Conservation (phyloP, 2,329 filamentous ascomycete genomes). For the Dothidotthia symphoricarpi region DNA sequence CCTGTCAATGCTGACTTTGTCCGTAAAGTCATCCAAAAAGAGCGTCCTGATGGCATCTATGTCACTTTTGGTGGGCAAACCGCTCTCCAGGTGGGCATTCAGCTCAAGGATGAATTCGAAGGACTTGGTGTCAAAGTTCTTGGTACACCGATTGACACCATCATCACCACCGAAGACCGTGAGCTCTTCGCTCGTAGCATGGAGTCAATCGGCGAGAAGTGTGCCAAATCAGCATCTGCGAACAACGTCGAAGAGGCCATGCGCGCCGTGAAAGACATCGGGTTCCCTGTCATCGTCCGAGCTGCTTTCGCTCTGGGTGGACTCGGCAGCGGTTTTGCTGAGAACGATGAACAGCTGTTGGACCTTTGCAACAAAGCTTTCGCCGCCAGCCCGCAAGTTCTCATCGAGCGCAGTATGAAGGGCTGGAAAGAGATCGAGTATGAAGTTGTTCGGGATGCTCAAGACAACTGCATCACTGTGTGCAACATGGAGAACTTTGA, state of each 20-base stretch:
- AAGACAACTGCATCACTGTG: conserved; percentile 98
- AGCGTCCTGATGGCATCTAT: conserved; percentile 94
- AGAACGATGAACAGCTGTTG: conserved; percentile 77
- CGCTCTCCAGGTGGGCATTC: conserved; percentile 91
- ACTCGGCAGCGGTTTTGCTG: conserved; percentile 90
- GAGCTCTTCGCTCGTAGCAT: conserved; percentile 97
- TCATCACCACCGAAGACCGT: conserved; percentile 97
- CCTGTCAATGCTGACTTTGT: conserved; percentile 97
- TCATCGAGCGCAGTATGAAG: conserved; percentile 98
- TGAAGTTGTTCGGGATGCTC: conserved; percentile 91
- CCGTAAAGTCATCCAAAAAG: conserved; percentile 92
- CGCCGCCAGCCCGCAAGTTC: conserved; percentile 88
- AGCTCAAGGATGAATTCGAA: conserved; percentile 97
- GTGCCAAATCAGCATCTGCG: conserved; percentile 93
- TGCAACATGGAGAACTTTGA: conserved; percentile 99
- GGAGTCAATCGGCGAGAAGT: conserved; percentile 97
- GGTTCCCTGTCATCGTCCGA: conserved; percentile 94
- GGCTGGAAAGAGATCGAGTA: conserved; percentile 99
- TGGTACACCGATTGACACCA: conserved; percentile 94
- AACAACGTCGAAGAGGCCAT: conserved; percentile 85
- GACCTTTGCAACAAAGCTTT: conserved; percentile 94
- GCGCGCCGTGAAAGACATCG: conserved; percentile 83
- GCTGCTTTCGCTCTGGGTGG: conserved; percentile 95
- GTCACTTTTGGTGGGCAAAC: conserved; percentile 98
- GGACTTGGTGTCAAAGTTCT: conserved; percentile 88